A percentile compares a stretch with the other conserved stretches of the same genome.
phyloP scores from a whole-genome alignment of 2,329 filamentous ascomycete species.

The Venturia oleaginea region DNA sequence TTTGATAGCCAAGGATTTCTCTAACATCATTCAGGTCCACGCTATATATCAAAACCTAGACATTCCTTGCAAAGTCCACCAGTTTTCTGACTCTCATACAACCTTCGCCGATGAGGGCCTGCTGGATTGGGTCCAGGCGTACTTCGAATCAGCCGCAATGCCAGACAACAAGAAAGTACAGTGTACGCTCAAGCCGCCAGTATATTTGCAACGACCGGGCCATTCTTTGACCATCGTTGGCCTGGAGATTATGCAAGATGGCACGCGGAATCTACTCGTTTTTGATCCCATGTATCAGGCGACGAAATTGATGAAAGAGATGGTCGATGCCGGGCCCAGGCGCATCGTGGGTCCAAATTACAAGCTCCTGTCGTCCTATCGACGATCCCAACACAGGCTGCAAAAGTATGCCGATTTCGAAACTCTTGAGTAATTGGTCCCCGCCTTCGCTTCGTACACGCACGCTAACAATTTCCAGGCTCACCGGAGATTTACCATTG shows the following conservation, averaged over 20 bases:
- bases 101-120: conserved; percentile 47
- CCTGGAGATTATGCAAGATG: conserved; percentile 59
- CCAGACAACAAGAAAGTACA: conserved; percentile 43
- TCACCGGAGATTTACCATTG: conserved; percentile 7
- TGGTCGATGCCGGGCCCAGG: conserved; percentile 38
- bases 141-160: conserved; percentile 45
- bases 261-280: conserved; percentile 62
- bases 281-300: conserved; percentile 82
- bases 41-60: conserved; percentile 63
- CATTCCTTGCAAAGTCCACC: conserved; percentile 47
- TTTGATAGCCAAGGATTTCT: background rate
- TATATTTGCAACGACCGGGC: conserved; percentile 85
- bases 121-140: conserved; percentile 59
- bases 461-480: background rate
- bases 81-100: conserved; percentile 38
- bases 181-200: conserved; percentile 64
- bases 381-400: conserved; percentile 59
- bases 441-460: background rate
- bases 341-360: conserved; percentile 44
- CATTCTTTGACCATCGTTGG: conserved; percentile 90
- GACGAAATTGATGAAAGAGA: conserved; percentile 50
- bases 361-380: conserved; percentile 52
- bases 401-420: conserved; percentile 70
- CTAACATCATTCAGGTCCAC: conserved; percentile 50
- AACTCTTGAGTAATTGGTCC: conserved; percentile 54